Evolutionary conservation across 768 basidiomycete species (phyloP), one percentile per base, ranked within the genome.

Genomic region (Hericium alpestre): DNA sequence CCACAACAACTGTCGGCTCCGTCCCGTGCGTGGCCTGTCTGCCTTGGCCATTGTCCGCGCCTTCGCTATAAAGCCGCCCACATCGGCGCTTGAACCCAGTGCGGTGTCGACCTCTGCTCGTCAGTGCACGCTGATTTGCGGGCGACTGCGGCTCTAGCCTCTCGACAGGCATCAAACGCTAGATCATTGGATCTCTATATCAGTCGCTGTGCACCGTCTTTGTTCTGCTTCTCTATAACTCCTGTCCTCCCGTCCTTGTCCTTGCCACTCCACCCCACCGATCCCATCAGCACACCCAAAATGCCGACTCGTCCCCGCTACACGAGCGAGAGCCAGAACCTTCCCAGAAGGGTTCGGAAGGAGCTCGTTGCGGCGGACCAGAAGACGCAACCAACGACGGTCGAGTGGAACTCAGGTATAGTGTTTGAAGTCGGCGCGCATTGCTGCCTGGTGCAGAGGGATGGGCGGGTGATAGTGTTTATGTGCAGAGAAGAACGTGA

Each of bases 381-480:
- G 56, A 2, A 56, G 61, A 52, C 56, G 59, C 61, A 62, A 15
- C 55, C 56, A 39, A 62, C 61, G 22, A 62, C 61, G 1, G 27
- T 62, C 23, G 57, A 60, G 47, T 62, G 61, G 61, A 58, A 60
- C 23, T 27, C 38, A 20, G 59, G 56, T 40, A 60, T 60, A 7
- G 40, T 60, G 40, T 62, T 62, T 47, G 59, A 62, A 37, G 47
- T 51, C 53, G 53, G 58, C 40, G 56, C 61, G 22, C 61, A 62
- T 40, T 55, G 55, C 7, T 59, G 61, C 20, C 55, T 54, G 40
- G 55, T 55, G 49, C 43, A 46, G 43, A 59, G 60, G 38, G 61
- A 58, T 22, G 60, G 60, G 22, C 54, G 52, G 22, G 54, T 60
- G 10, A 56, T 60, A 38, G 61, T 62, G 27, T 62, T 62, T 27